These are phyloP conservation scores for Gaertneriomyces sp. DNA, from an alignment of 192 early-diverging fungal genomes.

Conservation along the genomic window DNA sequence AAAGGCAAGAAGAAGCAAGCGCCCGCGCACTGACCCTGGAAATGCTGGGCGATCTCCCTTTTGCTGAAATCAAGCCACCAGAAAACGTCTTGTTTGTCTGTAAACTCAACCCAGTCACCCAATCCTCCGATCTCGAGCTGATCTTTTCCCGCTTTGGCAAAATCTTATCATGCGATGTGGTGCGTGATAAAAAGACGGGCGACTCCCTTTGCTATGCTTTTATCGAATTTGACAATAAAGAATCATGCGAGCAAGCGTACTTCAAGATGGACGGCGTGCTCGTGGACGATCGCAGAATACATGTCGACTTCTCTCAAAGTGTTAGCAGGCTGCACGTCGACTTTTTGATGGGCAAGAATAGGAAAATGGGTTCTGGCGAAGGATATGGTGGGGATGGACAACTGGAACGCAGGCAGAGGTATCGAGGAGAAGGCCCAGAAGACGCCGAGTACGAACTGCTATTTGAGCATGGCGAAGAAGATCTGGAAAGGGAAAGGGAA, in stretches of 20 bases:
- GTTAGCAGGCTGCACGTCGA: conserved; percentile 80
- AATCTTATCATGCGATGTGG: conserved; percentile 81
- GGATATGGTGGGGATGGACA: conserved; percentile 34
- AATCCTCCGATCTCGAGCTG: conserved; percentile 84
- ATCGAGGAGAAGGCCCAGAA: conserved; percentile 22
- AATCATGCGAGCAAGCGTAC: conserved; percentile 82
- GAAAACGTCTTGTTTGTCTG: conserved; percentile 97
- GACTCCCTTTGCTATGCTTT: conserved; percentile 93
- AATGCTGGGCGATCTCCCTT: conserved; percentile 96
- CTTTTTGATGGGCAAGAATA: conserved; percentile 55
- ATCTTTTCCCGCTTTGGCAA: conserved; percentile 92
- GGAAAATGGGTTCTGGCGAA: conserved; percentile 29
- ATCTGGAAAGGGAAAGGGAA: conserved; percentile 30
- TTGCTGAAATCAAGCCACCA: conserved; percentile 94
- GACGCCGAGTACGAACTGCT: conserved; percentile 40
- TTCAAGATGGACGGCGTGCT: conserved; percentile 96
- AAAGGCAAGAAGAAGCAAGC: conserved; percentile 68
- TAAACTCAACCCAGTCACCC: conserved; percentile 84
- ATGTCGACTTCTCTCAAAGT: conserved; percentile 97
- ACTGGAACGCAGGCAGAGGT: conserved; percentile 32
- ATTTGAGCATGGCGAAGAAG: conserved; percentile 45
- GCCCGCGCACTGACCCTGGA: conserved; percentile 92
- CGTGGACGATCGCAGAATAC: conserved; percentile 92
- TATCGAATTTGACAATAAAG: conserved; percentile 88
- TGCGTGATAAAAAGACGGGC: conserved; percentile 77